Evolutionary conservation across 495 filamentous ascomycete species (phyloP), one percentile per base, ranked within the genome.

Genomic region (Polyplosphaeria fusca): DNA sequence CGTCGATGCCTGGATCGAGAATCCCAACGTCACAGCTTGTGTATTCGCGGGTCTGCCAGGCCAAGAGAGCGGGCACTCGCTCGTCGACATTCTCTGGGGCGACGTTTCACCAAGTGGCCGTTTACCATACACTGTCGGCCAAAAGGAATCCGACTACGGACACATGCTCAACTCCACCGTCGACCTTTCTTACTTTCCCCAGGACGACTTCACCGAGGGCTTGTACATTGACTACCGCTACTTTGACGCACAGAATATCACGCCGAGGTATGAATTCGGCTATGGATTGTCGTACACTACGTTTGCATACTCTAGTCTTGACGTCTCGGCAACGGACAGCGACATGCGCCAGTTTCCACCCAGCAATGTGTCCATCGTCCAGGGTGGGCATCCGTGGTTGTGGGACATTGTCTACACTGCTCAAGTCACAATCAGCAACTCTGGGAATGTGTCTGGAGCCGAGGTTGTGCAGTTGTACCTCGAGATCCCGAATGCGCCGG

Each of bases 181-280:
- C 1, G n/a, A 35, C 11, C 38, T 22, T 35, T 12, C 2, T 14
- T 35, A 13, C 2, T 45, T 24, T 40, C 16, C 50, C 1, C 26
- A 35, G n/a, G 60, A 49, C 40, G 45, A 71, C 14, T 79, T 79
- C 39, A 52, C 54, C 27, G 79, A 81, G 59, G 78, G 77, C 14
- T 42, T 73, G 0, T 74, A 77, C 51, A 74, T 80, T 51, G 78
- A 81, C 62, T 80, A 81, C 58, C 68, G 73, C 16, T 67, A 74
- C 62, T 79, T 81, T 24, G 73, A 77, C 41, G 66, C 65, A 14
- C 64, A 67, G 5, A 63, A 55, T 22, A 75, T 76, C 22, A 64
- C 64, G 24, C 73, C 76, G 0, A 64, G 70, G 43, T 80, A 68
- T 43, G 70, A 72, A 40, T 80, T 82, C 51, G 78, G 79, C 4